Evolutionary conservation across 2,329 filamentous ascomycete genomes (phyloP).

Genomic region (Lachnellula cervina): DNA sequence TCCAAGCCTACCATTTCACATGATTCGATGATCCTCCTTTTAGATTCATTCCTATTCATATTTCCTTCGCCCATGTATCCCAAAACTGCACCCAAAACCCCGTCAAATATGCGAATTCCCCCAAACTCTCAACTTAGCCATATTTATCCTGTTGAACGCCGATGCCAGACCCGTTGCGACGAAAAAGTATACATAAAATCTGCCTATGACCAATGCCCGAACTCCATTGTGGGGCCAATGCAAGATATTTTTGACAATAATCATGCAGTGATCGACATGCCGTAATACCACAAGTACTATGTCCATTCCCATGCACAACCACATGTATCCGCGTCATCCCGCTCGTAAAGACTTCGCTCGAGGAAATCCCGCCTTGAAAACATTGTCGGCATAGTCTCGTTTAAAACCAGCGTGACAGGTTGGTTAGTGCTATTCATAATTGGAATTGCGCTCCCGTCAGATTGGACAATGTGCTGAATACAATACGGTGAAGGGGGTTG

Average conservation of each 20-base stretch:
- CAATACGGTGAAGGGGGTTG: slow-evolving; percentile 50
- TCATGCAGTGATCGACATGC: neutral
- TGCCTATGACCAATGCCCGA: neutral
- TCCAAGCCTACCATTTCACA: neutral
- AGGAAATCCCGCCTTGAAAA: slow-evolving; percentile 6
- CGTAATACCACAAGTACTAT: neutral
- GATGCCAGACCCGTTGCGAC: neutral
- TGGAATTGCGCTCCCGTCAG: slow-evolving; percentile 37
- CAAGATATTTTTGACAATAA: neutral
- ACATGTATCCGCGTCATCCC: neutral
- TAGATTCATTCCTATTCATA: no score
- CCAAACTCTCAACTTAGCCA: neutral
- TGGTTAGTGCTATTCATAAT: slow-evolving; percentile 23
- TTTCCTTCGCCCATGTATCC: no score
- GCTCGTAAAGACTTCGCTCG: neutral
- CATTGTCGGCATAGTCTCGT: slow-evolving; percentile 25
- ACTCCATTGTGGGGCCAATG: neutral
- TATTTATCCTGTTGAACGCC: neutral
- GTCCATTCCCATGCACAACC: neutral
- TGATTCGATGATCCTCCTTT: no score
- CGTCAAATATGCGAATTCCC: neutral
- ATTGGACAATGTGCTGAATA: slow-evolving; percentile 56
- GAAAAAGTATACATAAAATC: neutral
- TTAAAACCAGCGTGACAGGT: slow-evolving; percentile 24
- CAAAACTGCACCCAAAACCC: no score